Evolutionary conservation across 306 rosid species (phyloP), one percentile per base, ranked within the genome.

Genomic region (Begonia loranthoides): DNA sequence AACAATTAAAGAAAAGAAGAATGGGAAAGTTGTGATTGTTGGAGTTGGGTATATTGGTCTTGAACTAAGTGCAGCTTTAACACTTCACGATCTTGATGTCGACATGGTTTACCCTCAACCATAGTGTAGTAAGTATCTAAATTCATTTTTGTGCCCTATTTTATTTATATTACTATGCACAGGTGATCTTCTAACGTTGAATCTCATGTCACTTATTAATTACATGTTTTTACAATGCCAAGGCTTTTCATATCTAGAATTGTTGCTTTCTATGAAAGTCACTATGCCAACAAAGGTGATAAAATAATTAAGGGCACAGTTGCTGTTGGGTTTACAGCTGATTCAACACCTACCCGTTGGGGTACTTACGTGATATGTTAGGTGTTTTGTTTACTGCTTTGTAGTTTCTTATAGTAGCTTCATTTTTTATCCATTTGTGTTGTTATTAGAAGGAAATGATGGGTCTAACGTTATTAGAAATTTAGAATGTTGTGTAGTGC

Each of bases 31-130:
- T 65, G 95, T 90, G 58, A 70, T 90, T 68, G 99, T 90, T 54
- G 99, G 99, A 49, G 99, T 95, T 62, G 99, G 94, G 51, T 86
- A 90, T 74, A 90, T 90, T 10, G 92, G 99, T 73, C 82, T 90
- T 60, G 99, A 90, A 73, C 78, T 90, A 58, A 69, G 94, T 74
- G 99, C 99, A 17, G 92, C 69, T 44, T 65, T 90, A 76, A 69
- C 54, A 62, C 75, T 86, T 54, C 86, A 90, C 72, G 69, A 86
- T 61, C 44, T 76, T 59, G 94, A 90, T 58, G 88, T 78, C 50
- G 72, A 51, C 61, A 90, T 90, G 99, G 94, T 90, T 65, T 90
- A 86, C 74, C 99, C 99, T 13, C 95, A 90, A 68, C 95, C 95
- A 36, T 90, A 95, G 99, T 86, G 95, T 70, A 90, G 99, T 90